Conservation (phyloP, 2,329 filamentous ascomycete genomes). For the Fusarium succisae region DNA sequence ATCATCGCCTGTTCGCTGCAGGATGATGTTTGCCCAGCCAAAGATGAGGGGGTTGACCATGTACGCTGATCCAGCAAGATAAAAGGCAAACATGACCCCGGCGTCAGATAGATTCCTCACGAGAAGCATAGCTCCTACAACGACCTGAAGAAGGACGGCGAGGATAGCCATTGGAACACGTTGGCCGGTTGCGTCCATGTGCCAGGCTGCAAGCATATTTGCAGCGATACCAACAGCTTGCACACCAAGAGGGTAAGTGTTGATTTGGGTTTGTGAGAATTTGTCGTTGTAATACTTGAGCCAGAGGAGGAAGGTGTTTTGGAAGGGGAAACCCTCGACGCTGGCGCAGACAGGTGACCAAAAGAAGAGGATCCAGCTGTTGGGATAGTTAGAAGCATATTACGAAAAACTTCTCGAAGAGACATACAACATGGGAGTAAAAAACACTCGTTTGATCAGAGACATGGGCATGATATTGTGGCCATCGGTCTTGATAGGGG, state of each 20-base stretch:
- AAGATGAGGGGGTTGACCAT: constrained; percentile 42
- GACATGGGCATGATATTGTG: constrained; percentile 47
- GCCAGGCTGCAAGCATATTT: constrained; percentile 34
- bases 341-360: constrained; percentile 46
- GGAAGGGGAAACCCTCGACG: constrained; percentile 34
- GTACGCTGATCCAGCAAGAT: constrained; percentile 37
- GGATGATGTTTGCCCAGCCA: constrained; percentile 41
- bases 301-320: constrained; percentile 40
- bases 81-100: constrained; percentile 36
- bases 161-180: constrained; percentile 26
- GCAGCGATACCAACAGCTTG: constrained; percentile 41
- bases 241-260: constrained; percentile 39
- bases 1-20: constrained; percentile 47
- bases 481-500: constrained; percentile 45
- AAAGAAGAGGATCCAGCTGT: constrained; percentile 50
- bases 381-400: background rate
- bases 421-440: constrained; percentile 40
- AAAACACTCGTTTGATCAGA: constrained; percentile 42
- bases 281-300: constrained; percentile 34
- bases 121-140: constrained; percentile 33
- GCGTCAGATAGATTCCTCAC: constrained; percentile 30
- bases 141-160: constrained; percentile 27
- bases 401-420: fast-evolving
- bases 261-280: constrained; percentile 38
- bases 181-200: constrained; percentile 33